Conservation (phyloP, 441 rosid species). For the Eutrema salsugineum region DNA sequence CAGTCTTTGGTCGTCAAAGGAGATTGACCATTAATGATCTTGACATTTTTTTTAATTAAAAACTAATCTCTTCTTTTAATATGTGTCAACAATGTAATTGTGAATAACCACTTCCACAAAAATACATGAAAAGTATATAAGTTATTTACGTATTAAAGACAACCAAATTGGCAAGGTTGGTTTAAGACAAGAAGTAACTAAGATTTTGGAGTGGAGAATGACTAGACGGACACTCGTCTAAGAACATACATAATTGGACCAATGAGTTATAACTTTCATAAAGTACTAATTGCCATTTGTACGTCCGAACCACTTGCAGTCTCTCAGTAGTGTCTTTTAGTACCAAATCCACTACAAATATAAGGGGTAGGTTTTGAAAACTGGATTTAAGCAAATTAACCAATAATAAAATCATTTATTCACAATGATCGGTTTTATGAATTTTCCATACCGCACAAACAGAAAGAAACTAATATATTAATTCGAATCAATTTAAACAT, state of each 20-base stretch:
- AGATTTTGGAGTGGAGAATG: conserved; percentile 22
- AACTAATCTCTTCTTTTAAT: neutral
- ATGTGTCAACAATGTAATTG: neutral
- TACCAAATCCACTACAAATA: conserved; percentile 17
- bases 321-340: conserved; percentile 3
- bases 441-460: neutral
- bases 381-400: neutral
- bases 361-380: neutral
- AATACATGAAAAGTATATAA: neutral
- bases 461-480: neutral
- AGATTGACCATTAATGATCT: conserved; percentile 33
- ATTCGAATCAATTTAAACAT: neutral
- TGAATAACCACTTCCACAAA: conserved; percentile 5
- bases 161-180: conserved; percentile 12
- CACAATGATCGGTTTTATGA: neutral
- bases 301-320: conserved; percentile 28
- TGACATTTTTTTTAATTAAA: neutral
- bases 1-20: conserved; percentile 71
- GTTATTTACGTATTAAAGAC: neutral
- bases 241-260: conserved; percentile 19
- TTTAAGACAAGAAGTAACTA: conserved; percentile 17
- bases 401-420: neutral
- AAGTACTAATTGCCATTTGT: conserved; percentile 14
- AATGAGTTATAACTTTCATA: conserved; percentile 22
- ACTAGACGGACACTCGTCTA: conserved; percentile 23